These are phyloP conservation scores for Copromyces sp. DNA, from an alignment of 495 filamentous ascomycete genomes.

Conservation along the genomic window DNA sequence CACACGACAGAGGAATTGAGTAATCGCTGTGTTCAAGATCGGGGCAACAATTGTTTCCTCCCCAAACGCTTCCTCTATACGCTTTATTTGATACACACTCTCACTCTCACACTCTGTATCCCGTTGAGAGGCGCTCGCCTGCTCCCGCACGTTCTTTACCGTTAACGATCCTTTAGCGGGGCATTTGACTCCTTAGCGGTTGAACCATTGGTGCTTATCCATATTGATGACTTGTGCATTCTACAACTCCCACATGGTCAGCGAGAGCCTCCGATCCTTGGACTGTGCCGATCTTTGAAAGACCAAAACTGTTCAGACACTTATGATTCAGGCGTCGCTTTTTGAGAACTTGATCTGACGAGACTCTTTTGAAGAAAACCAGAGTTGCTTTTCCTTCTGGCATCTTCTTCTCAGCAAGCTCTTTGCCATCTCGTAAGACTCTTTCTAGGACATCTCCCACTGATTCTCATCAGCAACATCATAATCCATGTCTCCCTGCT, in stretches of 20 bases:
- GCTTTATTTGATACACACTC: not conserved
- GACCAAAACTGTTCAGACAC: not conserved
- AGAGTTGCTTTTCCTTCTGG: not conserved
- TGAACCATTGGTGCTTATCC: not conserved
- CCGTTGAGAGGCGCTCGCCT: not conserved
- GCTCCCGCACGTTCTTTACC: not conserved
- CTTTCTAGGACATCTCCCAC: slow-evolving; percentile 17
- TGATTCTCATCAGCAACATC: slow-evolving; percentile 36
- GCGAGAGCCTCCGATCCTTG: not conserved
- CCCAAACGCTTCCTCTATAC: not conserved
- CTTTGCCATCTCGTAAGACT: not conserved
- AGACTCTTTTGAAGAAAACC: not conserved
- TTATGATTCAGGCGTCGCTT: not conserved
- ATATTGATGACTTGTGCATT: not conserved
- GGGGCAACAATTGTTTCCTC: not conserved
- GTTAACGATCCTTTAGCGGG: not conserved
- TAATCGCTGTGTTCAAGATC: not conserved
- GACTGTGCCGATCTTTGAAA: not conserved
- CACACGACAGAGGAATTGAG: not conserved
- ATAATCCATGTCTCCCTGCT: slow-evolving; percentile 29
- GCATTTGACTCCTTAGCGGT: not conserved
- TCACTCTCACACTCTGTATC: not conserved
- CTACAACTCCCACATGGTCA: not conserved
- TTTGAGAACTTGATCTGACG: not conserved
- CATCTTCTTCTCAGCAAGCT: not conserved